A percentile compares a stretch with the other conserved stretches of the same genome.
Evolutionary conservation across 306 rosid species (phyloP).

Genomic region (Ochetophila trinervis): DNA sequence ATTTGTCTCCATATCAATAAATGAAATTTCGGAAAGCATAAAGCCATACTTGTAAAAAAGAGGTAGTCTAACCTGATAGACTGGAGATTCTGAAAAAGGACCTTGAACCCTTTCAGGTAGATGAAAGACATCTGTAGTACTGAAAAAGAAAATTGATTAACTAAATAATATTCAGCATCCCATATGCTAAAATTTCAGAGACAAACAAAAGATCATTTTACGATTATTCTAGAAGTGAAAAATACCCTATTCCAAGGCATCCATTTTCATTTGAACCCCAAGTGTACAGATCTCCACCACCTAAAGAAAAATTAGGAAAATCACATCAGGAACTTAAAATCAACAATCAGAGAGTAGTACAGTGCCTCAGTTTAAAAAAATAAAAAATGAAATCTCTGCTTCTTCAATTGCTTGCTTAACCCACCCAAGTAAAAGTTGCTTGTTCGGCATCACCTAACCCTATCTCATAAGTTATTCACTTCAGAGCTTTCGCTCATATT

Average conservation of each 20-base stretch:
- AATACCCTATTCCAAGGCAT: constrained; percentile 90
- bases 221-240: constrained; percentile 14
- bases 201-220: constrained; percentile 1
- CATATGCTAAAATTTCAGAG: constrained; percentile 10
- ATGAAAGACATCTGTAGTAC: constrained; percentile 62
- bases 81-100: constrained; percentile 65
- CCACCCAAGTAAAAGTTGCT: no score
- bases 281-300: constrained; percentile 73
- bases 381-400: no score
- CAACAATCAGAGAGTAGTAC: neutral
- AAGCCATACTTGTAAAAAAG: neutral
- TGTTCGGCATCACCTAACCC: no score
- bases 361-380: neutral
- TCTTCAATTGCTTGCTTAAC: no score
- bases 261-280: constrained; percentile 99
- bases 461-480: no score
- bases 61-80: constrained; percentile 53
- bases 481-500: no score
- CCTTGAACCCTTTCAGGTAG: constrained; percentile 81
- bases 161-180: constrained; percentile 1
- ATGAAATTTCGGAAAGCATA: neutral
- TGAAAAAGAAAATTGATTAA: constrained; percentile 22
- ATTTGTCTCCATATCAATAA: constrained; percentile 5
- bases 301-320: constrained; percentile 24
- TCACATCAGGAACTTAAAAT: constrained; percentile 8